Base-by-base conservation (phyloP, 306 rosid species). In the Lathyrus oleraceus region DNA sequence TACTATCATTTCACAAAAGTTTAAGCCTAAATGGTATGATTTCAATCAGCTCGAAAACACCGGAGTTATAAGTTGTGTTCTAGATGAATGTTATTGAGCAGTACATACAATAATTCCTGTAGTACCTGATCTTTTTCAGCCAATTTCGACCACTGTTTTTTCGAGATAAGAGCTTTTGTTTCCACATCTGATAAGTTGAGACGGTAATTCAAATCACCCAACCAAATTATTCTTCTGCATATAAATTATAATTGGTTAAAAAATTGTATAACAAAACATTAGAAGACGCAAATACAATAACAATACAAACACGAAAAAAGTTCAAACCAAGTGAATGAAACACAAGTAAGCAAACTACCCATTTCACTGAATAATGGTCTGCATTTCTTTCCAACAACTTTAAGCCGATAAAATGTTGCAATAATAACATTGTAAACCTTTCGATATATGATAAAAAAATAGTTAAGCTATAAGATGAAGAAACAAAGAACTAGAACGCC, bases 191-290 rank as follows among this genome's bases (percentile, higher is more conserved):
- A 70, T 77, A 95, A 61, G 82, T 87, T 91, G 77, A 95, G 78
- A 19, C 99, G 96, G 78, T 91, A 95, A 75, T 95, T 95, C 76
- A 91, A 83, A 79, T 95, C 99, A 35, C 99, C 99, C 74, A 91
- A 68, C 97, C 97, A 95, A 74, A 95, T 82, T 68, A 91, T 91
- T 73, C 83, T 80, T 81, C 99, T 95, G 92, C 81, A 76, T 39
- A 66, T 16, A 58, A 72, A 70, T 71, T 49, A 28, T 40, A 61
- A 43, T 21, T 59, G 23, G 65, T 49, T 78, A 25, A 43, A 70
- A 35, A 43, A 27, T 19, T 73, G 43, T 44, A 36, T 36, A 20
- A 27, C 36, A 28, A 27, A 68, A 52, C 28, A 52, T 13, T 48
- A 28, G 19, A 65, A 49, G 17, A 10, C 10, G n/a, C 5, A 58